A percentile compares a stretch with the other conserved stretches of the same genome.
phyloP scores from a whole-genome alignment of 768 basidiomycete species.

The Panellus pusillus region DNA sequence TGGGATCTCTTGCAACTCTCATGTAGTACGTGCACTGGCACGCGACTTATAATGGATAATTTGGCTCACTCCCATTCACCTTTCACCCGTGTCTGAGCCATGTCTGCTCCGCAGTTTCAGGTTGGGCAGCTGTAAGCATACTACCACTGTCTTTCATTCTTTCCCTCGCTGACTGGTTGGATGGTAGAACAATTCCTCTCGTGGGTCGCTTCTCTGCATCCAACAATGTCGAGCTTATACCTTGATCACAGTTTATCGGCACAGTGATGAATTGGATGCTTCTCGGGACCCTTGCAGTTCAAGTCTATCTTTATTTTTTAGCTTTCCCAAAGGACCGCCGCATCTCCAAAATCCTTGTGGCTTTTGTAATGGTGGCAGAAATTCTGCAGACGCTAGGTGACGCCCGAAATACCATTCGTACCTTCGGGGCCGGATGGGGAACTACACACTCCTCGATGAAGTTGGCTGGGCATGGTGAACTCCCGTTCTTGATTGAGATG shows the following conservation, averaged over 20 bases:
- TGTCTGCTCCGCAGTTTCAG: too few relatives aligned
- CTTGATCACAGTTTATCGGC: conserved; percentile 11
- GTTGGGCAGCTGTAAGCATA: too few relatives aligned
- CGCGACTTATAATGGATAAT: too few relatives aligned
- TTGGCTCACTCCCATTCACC: too few relatives aligned
- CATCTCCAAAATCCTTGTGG: conserved; percentile 17
- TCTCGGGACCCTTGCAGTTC: conserved; percentile 12
- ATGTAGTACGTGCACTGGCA: too few relatives aligned
- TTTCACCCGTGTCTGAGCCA: too few relatives aligned
- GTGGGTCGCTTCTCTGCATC: background rate
- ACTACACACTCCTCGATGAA: conserved; percentile 8
- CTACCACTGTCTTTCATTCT: too few relatives aligned
- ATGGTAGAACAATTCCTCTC: background rate
- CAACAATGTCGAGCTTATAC: too few relatives aligned
- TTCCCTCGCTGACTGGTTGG: too few relatives aligned
- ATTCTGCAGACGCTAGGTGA: conserved; percentile 21
- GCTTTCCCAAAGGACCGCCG: conserved; percentile 29
- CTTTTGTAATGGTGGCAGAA: conserved; percentile 19
- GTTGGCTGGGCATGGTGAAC: conserved; percentile 17
- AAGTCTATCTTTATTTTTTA: conserved; percentile 31
- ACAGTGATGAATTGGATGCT: conserved; percentile 14
- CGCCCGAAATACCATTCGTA: conserved; percentile 18
- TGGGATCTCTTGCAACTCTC: too few relatives aligned
- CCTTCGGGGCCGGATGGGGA: conserved; percentile 20
- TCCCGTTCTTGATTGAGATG: too few relatives aligned